Evolutionary conservation across 2,329 filamentous ascomycete species (phyloP).

Genomic region (Cercospora zeae-maydis): DNA sequence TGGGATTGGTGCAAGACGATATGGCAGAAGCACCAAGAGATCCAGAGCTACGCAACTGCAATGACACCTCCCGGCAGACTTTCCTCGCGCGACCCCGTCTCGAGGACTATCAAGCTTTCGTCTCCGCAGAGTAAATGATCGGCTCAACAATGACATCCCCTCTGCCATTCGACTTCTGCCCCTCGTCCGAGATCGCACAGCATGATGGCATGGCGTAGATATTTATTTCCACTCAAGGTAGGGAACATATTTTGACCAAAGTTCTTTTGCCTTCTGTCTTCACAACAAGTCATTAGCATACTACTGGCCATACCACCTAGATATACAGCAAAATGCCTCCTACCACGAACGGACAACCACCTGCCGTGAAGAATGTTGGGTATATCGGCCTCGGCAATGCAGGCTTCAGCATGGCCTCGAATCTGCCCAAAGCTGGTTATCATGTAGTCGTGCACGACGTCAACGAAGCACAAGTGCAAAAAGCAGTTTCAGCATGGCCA

Average conservation of each 20-base stretch:
- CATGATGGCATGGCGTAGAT: not conserved
- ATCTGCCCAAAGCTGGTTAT: slow-evolving; percentile 36
- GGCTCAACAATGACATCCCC: slow-evolving; percentile 1
- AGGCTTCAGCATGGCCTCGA: slow-evolving; percentile 36
- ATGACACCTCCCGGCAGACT: not conserved
- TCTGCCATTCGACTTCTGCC: not conserved
- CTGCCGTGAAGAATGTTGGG: slow-evolving; percentile 30
- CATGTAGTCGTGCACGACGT: slow-evolving; percentile 34
- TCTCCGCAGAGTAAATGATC: slow-evolving; percentile 3
- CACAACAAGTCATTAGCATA: not conserved
- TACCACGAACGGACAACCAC: slow-evolving; percentile 16
- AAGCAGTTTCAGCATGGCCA: slow-evolving; percentile 27
- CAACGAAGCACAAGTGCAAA: slow-evolving; percentile 27
- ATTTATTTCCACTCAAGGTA: not conserved
- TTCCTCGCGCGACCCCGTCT: slow-evolving; percentile 1
- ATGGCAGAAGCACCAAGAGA: not conserved
- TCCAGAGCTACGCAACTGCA: not conserved
- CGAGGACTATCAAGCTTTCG: slow-evolving; percentile 1
- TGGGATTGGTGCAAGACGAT: not conserved
- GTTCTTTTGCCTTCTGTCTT: not conserved
- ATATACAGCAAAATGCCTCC: slow-evolving; percentile 16
- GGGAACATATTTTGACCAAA: not conserved
- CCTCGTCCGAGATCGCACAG: slow-evolving; percentile 6
- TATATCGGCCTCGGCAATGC: slow-evolving; percentile 39
- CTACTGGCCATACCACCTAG: not conserved